Conservation (phyloP, 495 filamentous ascomycete species). For the Podospora appendiculata region DNA sequence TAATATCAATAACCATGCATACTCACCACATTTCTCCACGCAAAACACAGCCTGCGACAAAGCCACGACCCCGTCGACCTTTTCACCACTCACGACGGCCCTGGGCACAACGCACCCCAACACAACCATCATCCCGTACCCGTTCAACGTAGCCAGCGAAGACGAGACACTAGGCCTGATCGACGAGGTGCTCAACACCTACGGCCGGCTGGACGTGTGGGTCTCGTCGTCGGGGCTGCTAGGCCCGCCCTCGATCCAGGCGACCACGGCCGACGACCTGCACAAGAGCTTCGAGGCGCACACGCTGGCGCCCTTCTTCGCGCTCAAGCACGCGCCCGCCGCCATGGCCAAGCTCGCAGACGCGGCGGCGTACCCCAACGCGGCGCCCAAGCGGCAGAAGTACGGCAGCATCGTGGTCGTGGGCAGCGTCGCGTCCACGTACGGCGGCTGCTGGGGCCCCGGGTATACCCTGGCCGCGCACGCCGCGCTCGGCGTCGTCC, state of each 20-base stretch:
- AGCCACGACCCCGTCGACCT: slow-evolving; percentile 13
- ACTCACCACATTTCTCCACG: background rate
- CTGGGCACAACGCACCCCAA: slow-evolving; percentile 36
- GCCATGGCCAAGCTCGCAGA: slow-evolving; percentile 53
- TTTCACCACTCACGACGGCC: slow-evolving; percentile 20
- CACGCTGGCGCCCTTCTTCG: slow-evolving; percentile 53
- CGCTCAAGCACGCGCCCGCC: slow-evolving; percentile 53
- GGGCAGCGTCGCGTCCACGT: slow-evolving; percentile 45
- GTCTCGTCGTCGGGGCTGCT: slow-evolving; percentile 48
- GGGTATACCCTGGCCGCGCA: slow-evolving; percentile 51
- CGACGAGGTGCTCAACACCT: slow-evolving; percentile 53
- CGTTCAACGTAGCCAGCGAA: slow-evolving; percentile 46
- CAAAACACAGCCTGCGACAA: slow-evolving; percentile 24
- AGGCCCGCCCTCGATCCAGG: slow-evolving; percentile 46
- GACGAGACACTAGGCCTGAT: slow-evolving; percentile 52
- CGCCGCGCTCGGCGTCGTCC: slow-evolving; percentile 52
- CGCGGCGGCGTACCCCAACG: slow-evolving; percentile 50
- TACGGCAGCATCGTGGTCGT: slow-evolving; percentile 57
- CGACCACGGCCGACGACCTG: slow-evolving; percentile 45
- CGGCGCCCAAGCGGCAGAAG: slow-evolving; percentile 45
- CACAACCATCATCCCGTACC: slow-evolving; percentile 52
- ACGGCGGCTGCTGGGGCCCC: slow-evolving; percentile 53
- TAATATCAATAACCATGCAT: background rate
- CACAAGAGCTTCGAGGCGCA: slow-evolving; percentile 50
- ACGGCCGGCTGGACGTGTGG: slow-evolving; percentile 54